A percentile compares a stretch with the other conserved stretches of the same genome.
Evolutionary conservation across 129 eudicot species (phyloP).

Genomic region (Artemisia tridentata): DNA sequence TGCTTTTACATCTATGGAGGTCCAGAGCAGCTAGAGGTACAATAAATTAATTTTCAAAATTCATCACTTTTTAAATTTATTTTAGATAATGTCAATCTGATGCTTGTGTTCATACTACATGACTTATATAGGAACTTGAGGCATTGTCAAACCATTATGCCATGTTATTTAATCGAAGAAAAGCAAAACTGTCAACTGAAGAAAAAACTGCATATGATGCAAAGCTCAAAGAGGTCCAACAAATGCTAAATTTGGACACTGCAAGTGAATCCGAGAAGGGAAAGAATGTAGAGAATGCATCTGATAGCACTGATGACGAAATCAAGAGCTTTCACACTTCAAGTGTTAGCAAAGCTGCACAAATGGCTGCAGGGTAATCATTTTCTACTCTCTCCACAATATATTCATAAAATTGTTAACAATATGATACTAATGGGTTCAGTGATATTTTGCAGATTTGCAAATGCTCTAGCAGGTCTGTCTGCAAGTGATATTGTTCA

Average conservation of each 20-base stretch:
- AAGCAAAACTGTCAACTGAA: conserved; percentile 81
- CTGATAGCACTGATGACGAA: conserved; percentile 52
- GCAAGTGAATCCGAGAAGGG: conserved; percentile 70
- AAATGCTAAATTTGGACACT: conserved; percentile 58
- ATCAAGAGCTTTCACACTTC: conserved; percentile 73
- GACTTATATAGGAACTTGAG: conserved; percentile 66
- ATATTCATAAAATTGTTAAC: not conserved
- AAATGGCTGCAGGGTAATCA: conserved; percentile 92
- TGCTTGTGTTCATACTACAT: too few relatives aligned
- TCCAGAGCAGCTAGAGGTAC: conserved; percentile 97
- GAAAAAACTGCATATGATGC: conserved; percentile 70
- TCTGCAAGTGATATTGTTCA: conserved; percentile 72
- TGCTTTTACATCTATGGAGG: conserved; percentile 99
- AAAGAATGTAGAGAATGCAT: conserved; percentile 61
- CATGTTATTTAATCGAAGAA: conserved; percentile 73
- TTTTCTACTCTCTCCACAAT: not conserved
- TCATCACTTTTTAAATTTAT: too few relatives aligned
- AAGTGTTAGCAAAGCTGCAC: conserved; percentile 90
- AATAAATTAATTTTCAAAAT: too few relatives aligned
- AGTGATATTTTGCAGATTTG: conserved; percentile 62
- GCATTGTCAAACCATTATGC: conserved; percentile 93
- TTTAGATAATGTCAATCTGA: too few relatives aligned
- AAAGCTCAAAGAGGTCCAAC: conserved; percentile 90
- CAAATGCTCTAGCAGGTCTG: conserved; percentile 72
- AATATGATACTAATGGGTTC: conserved; percentile 1